These are phyloP conservation scores for Lepiota subincarnata DNA, from an alignment of 768 basidiomycete genomes.

Conservation along the genomic window DNA sequence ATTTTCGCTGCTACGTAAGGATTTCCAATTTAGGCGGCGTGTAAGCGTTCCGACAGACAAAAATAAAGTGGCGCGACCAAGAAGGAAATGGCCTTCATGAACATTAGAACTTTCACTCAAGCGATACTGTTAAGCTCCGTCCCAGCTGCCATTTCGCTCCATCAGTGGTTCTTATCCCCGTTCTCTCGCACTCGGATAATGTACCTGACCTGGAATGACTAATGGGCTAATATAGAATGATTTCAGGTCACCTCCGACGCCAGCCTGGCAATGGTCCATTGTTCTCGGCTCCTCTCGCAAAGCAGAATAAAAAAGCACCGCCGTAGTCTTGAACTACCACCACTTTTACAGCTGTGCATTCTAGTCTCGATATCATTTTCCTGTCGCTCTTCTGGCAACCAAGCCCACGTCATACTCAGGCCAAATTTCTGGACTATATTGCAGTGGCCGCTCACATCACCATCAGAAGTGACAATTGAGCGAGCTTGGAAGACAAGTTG, in stretches of 20 bases:
- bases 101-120: neutral
- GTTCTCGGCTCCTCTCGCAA: neutral
- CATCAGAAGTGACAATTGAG: too few relatives aligned
- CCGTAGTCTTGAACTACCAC: too few relatives aligned
- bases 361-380: too few relatives aligned
- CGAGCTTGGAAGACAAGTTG: too few relatives aligned
- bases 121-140: conserved; percentile 4
- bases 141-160: neutral
- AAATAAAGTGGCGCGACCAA: neutral
- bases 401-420: too few relatives aligned
- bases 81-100: neutral
- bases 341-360: too few relatives aligned
- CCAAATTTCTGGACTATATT: too few relatives aligned
- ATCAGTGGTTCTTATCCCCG: neutral
- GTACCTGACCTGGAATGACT: neutral
- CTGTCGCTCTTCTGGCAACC: too few relatives aligned
- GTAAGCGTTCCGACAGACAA: neutral
- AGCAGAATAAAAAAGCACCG: too few relatives aligned
- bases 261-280: neutral
- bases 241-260: neutral
- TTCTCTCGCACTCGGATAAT: neutral
- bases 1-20: neutral
- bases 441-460: too few relatives aligned
- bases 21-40: neutral
- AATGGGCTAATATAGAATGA: neutral